Evolutionary conservation across 2,329 filamentous ascomycete genomes (phyloP).

Genomic region (Apiospora hydei): DNA sequence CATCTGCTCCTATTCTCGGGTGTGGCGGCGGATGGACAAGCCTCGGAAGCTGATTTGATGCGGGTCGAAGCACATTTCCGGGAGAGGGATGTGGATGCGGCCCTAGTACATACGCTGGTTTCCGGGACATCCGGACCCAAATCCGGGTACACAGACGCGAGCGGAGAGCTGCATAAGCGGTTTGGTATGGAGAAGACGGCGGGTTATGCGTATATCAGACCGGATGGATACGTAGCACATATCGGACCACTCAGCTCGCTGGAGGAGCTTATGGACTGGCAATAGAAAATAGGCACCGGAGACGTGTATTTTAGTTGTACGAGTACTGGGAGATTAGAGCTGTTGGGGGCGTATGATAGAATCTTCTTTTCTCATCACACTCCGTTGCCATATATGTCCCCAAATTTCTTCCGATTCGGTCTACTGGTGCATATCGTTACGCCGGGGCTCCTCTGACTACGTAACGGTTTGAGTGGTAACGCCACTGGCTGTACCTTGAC

Average conservation of each 20-base stretch:
- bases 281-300: neutral
- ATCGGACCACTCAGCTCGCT: constrained; percentile 35
- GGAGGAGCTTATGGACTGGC: constrained; percentile 29
- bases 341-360: too few species aligned
- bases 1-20: constrained; percentile 40
- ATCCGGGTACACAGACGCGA: constrained; percentile 34
- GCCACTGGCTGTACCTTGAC: too few species aligned
- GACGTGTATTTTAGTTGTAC: neutral
- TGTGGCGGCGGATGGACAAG: constrained; percentile 26
- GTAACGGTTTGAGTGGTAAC: neutral
- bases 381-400: neutral
- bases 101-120: constrained; percentile 33
- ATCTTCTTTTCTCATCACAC: neutral
- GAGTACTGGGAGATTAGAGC: neutral
- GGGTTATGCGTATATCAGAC: constrained; percentile 39
- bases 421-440: neutral
- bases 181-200: constrained; percentile 36
- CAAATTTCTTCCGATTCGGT: neutral
- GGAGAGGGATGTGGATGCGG: constrained; percentile 25
- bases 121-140: constrained; percentile 25
- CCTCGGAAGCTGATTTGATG: constrained; percentile 29
- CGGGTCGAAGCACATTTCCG: constrained; percentile 32
- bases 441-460: neutral
- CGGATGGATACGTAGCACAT: constrained; percentile 40
- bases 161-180: constrained; percentile 33